These are phyloP conservation scores for Rheum nobile DNA, from an alignment of 148 eudicot genomes.

Conservation along the genomic window DNA sequence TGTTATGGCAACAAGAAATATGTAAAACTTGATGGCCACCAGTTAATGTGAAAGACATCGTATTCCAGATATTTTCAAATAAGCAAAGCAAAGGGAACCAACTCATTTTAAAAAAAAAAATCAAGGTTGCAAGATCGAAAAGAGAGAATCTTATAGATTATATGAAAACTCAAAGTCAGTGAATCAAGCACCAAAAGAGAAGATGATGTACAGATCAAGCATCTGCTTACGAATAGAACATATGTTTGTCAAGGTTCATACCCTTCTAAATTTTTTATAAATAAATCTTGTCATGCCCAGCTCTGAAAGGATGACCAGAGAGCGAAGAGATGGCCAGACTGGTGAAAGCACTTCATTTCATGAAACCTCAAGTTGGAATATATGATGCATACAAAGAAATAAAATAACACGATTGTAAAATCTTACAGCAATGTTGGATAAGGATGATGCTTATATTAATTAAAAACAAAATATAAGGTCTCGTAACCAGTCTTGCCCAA, in stretches of 20 bases:
- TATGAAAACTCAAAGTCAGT: not conserved
- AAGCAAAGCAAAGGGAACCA: not conserved
- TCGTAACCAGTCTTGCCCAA: not conserved
- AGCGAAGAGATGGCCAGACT: not conserved
- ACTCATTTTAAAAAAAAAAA: not conserved
- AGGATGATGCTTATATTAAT: too few species aligned
- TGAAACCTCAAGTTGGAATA: not conserved
- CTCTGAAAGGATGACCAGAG: too few species aligned
- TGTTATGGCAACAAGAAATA: not conserved
- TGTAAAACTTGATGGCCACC: not conserved
- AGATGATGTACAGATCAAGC: not conserved
- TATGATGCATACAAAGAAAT: not conserved
- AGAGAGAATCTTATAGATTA: not conserved
- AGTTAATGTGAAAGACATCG: not conserved
- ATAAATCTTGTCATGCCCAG: not conserved
- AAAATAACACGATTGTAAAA: not conserved
- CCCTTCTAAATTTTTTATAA: not conserved
- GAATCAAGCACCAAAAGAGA: not conserved
- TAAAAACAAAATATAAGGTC: too few species aligned
- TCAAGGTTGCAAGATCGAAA: not conserved
- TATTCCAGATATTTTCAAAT: not conserved
- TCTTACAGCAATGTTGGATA: not conserved
- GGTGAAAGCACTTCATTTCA: not conserved
- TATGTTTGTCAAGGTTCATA: not conserved
- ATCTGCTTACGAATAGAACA: not conserved